Conservation (phyloP, 495 filamentous ascomycete species). For the Pyrenopolyporus hunteri region DNA sequence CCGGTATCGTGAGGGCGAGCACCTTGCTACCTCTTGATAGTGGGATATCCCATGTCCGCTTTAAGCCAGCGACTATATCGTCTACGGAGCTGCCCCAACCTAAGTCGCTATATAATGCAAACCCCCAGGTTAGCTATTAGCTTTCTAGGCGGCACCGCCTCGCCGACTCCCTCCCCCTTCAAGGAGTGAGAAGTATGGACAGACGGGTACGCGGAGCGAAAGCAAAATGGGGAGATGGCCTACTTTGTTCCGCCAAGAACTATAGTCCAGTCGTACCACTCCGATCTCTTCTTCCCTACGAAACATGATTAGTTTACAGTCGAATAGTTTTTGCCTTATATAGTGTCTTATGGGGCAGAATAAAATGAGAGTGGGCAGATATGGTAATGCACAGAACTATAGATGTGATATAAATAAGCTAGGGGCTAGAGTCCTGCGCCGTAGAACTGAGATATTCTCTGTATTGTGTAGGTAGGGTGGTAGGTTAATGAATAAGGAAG, state of each 20-base stretch:
- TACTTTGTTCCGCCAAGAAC: constrained; percentile 67
- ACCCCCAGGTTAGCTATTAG: neutral
- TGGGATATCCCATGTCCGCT: constrained; percentile 54
- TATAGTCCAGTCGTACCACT: constrained; percentile 53
- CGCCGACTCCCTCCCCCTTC: neutral
- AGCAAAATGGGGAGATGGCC: constrained; percentile 1
- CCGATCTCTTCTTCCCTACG: constrained; percentile 16
- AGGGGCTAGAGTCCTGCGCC: too few species aligned
- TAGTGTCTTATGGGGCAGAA: neutral
- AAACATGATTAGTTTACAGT: neutral
- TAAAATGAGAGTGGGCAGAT: neutral
- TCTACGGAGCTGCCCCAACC: constrained; percentile 42
- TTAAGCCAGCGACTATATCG: constrained; percentile 49
- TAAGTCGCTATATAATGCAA: constrained; percentile 48
- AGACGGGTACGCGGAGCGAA: neutral
- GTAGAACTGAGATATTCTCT: neutral
- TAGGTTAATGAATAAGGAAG: neutral
- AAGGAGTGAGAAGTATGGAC: neutral
- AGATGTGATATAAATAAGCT: neutral
- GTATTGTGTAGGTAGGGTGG: neutral
- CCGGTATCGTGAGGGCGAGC: constrained; percentile 66
- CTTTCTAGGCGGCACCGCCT: neutral
- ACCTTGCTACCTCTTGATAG: constrained; percentile 57
- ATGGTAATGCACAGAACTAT: too few species aligned
- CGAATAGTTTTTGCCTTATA: neutral